Percentiles rank a stretch among this genome's conserved stretches.
These are phyloP conservation scores for Pleurotus platypus DNA, from an alignment of 768 basidiomycete species.

Conservation along the genomic window DNA sequence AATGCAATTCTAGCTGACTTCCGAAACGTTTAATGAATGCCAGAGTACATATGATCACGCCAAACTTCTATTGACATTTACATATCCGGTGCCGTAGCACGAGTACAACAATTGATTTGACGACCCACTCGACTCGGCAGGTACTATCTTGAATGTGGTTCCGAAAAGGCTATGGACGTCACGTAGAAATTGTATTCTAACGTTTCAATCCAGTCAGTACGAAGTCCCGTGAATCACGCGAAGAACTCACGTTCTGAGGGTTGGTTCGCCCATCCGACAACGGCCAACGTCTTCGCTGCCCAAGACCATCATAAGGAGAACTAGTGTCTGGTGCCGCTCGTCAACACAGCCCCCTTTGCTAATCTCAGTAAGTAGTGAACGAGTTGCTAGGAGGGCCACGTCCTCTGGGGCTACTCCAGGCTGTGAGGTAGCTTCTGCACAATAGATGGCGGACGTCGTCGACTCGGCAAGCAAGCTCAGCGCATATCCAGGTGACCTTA, in stretches of 20 bases:
- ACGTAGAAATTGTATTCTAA: constrained; percentile 86
- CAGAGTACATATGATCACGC: constrained; percentile 35
- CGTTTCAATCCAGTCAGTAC: constrained; percentile 6
- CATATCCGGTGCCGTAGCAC: constrained; percentile 89
- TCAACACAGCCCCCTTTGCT: constrained; percentile 87
- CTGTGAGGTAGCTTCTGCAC: constrained; percentile 80
- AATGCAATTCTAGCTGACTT: no score
- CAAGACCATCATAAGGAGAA: constrained; percentile 89
- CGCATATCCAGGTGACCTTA: constrained; percentile 94
- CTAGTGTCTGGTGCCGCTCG: constrained; percentile 80
- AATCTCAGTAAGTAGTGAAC: constrained; percentile 76
- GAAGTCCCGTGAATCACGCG: background rate
- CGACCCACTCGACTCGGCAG: constrained; percentile 50
- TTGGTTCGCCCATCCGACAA: constrained; percentile 82
- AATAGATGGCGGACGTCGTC: constrained; percentile 85
- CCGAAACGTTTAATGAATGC: no score
- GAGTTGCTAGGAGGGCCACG: constrained; percentile 78
- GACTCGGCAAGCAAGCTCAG: constrained; percentile 88
- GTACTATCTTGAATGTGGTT: constrained; percentile 87
- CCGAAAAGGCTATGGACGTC: constrained; percentile 84
- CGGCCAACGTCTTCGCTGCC: constrained; percentile 96
- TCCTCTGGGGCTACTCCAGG: constrained; percentile 91
- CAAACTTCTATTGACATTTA: constrained; percentile 81
- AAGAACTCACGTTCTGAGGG: constrained; percentile 65
- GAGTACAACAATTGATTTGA: constrained; percentile 72